Conservation (phyloP, 2,329 filamentous ascomycete species). For the Trichoderma atroviride region DNA sequence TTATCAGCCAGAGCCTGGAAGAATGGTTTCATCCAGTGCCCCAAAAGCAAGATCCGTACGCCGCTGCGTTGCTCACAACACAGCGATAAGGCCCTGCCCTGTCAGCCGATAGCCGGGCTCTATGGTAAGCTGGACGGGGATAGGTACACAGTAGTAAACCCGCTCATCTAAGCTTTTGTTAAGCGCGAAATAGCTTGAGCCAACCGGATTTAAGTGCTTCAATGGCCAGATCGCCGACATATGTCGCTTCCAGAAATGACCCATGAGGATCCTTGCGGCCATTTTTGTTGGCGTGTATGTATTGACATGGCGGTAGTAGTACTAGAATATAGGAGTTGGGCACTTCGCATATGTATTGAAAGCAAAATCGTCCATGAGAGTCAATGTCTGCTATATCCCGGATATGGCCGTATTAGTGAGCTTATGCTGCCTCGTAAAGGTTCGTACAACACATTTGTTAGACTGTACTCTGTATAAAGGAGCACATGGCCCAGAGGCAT, state of each 20-base stretch:
- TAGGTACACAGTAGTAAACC: background rate
- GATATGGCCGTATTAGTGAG: background rate
- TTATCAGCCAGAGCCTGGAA: background rate
- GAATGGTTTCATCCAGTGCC: background rate
- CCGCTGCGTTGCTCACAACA: background rate
- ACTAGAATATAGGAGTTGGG: background rate
- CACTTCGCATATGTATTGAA: background rate
- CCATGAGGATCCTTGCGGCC: background rate
- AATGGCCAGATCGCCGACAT: background rate
- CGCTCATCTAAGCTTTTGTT: slow-evolving; percentile 1
- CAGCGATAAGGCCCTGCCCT: background rate
- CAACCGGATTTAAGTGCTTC: slow-evolving; percentile 7
- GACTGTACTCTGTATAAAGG: background rate
- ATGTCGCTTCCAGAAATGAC: background rate
- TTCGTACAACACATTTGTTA: no score
- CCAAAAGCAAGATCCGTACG: background rate
- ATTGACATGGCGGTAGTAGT: background rate
- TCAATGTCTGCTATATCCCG: background rate
- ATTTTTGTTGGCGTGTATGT: background rate
- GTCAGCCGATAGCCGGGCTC: slow-evolving; percentile 21
- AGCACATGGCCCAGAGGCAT: background rate
- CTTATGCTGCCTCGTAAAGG: background rate
- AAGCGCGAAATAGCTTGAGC: background rate
- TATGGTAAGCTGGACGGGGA: background rate
- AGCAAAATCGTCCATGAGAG: background rate